Percentiles rank a stretch among this genome's conserved stretches.
Evolutionary conservation across 2,329 filamentous ascomycete genomes (phyloP).

Genomic region (Xylaria sp.): DNA sequence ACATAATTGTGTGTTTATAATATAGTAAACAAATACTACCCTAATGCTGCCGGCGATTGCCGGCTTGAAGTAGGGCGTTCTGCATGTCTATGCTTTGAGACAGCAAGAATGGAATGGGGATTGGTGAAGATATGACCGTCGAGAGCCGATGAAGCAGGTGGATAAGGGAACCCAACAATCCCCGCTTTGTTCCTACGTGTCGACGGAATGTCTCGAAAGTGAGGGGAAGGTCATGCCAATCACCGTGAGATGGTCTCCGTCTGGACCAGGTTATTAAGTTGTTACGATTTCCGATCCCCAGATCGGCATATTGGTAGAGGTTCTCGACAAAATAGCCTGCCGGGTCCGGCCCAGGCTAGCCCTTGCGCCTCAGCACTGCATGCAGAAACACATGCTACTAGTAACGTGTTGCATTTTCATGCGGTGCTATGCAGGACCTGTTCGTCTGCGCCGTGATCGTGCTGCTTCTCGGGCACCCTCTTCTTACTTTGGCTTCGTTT

Average conservation of each 20-base stretch:
- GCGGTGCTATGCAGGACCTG: slow-evolving; percentile 1
- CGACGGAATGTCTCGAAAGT: slow-evolving; percentile 3
- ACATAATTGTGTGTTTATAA: slow-evolving; percentile 10
- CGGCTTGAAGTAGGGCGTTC: slow-evolving; percentile 2
- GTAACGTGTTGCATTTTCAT: slow-evolving; percentile 5
- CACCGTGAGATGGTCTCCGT: not conserved
- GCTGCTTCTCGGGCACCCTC: not conserved
- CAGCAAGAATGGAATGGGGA: not conserved
- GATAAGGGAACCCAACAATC: slow-evolving; percentile 4
- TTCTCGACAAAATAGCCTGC: not conserved
- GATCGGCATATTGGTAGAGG: not conserved
- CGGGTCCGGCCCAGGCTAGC: not conserved
- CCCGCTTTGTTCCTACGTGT: not conserved
- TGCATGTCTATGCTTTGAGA: not conserved
- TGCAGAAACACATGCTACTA: slow-evolving; percentile 8
- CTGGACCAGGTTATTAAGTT: not conserved
- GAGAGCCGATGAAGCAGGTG: not conserved
- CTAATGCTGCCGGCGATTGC: not conserved
- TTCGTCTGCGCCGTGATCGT: not conserved
- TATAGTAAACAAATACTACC: slow-evolving; percentile 8
- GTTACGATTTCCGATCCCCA: not conserved
- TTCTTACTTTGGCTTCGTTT: not conserved
- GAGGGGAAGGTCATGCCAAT: slow-evolving; percentile 10
- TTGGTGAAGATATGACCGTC: not conserved
- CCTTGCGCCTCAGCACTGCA: slow-evolving; percentile 19